These are phyloP conservation scores for Papiliotrema terrestris DNA, from an alignment of 1,284 basidiomycete genomes.

Conservation along the genomic window DNA sequence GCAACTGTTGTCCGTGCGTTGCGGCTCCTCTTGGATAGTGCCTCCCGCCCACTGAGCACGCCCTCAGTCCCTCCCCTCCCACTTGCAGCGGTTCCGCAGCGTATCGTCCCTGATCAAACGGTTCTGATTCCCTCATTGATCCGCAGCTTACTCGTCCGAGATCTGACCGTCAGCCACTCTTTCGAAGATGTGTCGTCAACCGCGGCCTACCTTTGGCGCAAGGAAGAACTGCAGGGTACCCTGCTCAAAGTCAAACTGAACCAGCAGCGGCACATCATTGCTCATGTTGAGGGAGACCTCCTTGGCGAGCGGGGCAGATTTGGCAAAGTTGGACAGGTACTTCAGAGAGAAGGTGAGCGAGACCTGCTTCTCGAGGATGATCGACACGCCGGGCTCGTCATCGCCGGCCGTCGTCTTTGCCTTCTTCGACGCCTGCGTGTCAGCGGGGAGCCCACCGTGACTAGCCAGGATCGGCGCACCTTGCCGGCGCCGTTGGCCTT, in stretches of 20 bases:
- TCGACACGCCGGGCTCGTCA: conserved; percentile 60
- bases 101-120: too few relatives aligned
- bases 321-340: conserved; percentile 96
- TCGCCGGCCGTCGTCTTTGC: conserved; percentile 56
- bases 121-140: too few relatives aligned
- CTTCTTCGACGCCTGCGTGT: conserved; percentile 54
- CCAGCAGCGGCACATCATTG: conserved; percentile 85
- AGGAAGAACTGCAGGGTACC: conserved; percentile 49
- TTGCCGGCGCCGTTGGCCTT: conserved; percentile 44
- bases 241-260: conserved; percentile 54
- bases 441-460: not conserved
- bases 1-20: not conserved
- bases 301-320: conserved; percentile 73
- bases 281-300: conserved; percentile 80
- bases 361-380: conserved; percentile 88
- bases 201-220: conserved; percentile 37
- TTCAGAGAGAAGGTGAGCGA: conserved; percentile 94
- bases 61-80: too few relatives aligned
- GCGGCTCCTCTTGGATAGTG: too few relatives aligned
- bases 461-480: conserved; percentile 16
- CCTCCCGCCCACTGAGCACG: too few relatives aligned
- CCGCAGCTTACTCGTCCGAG: conserved; percentile 30
- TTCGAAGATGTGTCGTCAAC: too few relatives aligned
- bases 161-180: conserved; percentile 11
- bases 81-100: too few relatives aligned